Conservation (phyloP, 495 filamentous ascomycete genomes). For the Hypomontagnella monticulosa region DNA sequence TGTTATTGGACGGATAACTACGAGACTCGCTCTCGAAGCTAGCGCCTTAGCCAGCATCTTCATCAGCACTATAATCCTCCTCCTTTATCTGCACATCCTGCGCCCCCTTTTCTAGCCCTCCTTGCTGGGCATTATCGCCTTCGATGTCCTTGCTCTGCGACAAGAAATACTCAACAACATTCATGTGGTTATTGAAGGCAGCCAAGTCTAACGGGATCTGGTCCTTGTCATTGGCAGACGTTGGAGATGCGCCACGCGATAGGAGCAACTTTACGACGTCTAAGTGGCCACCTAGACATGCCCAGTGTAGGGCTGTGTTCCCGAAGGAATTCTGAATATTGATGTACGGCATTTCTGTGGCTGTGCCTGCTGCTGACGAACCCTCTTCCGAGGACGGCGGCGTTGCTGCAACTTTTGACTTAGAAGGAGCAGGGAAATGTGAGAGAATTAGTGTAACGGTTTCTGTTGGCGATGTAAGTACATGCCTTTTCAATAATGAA, state of each 20-base stretch:
- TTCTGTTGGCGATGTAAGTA: conserved; percentile 42
- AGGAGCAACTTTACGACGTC: conserved; percentile 78
- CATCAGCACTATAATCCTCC: conserved; percentile 12
- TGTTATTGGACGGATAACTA: too few species aligned
- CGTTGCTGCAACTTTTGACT: conserved; percentile 47
- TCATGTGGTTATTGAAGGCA: conserved; percentile 72
- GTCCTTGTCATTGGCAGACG: conserved; percentile 79
- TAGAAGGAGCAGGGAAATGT: conserved; percentile 46
- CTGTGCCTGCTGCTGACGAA: conserved; percentile 36
- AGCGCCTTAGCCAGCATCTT: too few species aligned
- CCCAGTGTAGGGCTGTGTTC: conserved; percentile 94
- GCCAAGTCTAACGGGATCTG: conserved; percentile 89
- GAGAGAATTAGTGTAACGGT: conserved; percentile 53
- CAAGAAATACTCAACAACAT: conserved; percentile 74
- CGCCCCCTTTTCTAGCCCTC: conserved; percentile 40
- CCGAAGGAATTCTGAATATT: conserved; percentile 79
- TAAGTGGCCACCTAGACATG: conserved; percentile 86
- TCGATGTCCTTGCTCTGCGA: conserved; percentile 65
- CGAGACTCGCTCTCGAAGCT: too few species aligned
- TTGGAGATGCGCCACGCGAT: conserved; percentile 74
- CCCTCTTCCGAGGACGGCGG: conserved; percentile 59
- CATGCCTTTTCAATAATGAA: not conserved
- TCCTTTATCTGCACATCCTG: conserved; percentile 43
- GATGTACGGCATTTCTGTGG: conserved; percentile 58
- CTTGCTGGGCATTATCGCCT: conserved; percentile 54